phyloP scores from a whole-genome alignment of 2,329 filamentous ascomycete species.

The Domatiomyces catenatus region DNA sequence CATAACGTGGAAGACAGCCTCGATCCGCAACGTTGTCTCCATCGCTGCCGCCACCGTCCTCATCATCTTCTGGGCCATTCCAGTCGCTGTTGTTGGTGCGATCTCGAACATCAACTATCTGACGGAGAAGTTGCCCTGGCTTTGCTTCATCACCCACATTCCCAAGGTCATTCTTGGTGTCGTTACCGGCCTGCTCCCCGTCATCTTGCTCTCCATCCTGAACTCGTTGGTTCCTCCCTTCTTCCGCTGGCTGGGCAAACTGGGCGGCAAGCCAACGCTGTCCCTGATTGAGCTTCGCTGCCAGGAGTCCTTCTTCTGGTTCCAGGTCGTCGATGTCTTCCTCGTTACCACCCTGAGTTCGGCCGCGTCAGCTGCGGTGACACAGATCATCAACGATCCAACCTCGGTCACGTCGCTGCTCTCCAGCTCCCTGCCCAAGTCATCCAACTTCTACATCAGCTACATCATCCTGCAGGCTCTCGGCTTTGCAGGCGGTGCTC shows the following conservation, averaged over 20 bases:
- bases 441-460: constrained; percentile 87
- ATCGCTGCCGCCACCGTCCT: constrained; percentile 58
- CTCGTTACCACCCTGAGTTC: constrained; percentile 71
- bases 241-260: constrained; percentile 63
- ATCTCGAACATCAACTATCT: constrained; percentile 73
- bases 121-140: constrained; percentile 43
- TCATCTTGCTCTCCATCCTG: constrained; percentile 61
- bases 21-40: constrained; percentile 55
- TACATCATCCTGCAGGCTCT: constrained; percentile 92
- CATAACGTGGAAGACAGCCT: constrained; percentile 73
- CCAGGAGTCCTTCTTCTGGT: constrained; percentile 75
- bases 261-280: constrained; percentile 63
- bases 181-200: constrained; percentile 69
- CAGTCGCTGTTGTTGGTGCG: constrained; percentile 62
- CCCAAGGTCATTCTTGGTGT: constrained; percentile 62
- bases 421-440: constrained; percentile 58
- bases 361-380: constrained; percentile 55
- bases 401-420: constrained; percentile 47
- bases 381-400: constrained; percentile 49
- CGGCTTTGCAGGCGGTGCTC: constrained; percentile 55
- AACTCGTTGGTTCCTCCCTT: constrained; percentile 77
- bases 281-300: constrained; percentile 75
- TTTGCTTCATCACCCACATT: constrained; percentile 58
- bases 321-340: constrained; percentile 71
- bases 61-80: constrained; percentile 75